A percentile compares a stretch with the other conserved stretches of the same genome.
These are phyloP conservation scores for Andrographis paniculata DNA, from an alignment of 305 asterid species.

Conservation along the genomic window DNA sequence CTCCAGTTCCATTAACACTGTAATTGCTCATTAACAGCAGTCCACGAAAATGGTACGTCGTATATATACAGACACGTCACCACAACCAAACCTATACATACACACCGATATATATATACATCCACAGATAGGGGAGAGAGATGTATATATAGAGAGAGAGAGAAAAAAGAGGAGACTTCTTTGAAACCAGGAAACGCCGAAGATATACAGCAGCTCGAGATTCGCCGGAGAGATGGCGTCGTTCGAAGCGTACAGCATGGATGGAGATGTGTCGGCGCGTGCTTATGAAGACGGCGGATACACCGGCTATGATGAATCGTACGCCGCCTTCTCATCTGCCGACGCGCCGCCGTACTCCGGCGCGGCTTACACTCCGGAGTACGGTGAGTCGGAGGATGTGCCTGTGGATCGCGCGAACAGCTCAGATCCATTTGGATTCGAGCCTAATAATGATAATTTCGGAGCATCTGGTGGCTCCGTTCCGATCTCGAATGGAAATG, in stretches of 20 bases:
- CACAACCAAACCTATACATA: too few species aligned
- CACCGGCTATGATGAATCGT: slow-evolving; percentile 29
- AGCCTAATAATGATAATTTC: slow-evolving; percentile 33
- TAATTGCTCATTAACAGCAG: too few species aligned
- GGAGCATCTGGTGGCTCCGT: slow-evolving; percentile 21
- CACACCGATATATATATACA: too few species aligned
- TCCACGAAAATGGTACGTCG: too few species aligned
- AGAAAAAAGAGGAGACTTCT: too few species aligned
- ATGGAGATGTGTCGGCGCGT: slow-evolving; percentile 38
- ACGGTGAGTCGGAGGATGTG: slow-evolving; percentile 40
- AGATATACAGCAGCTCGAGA: too few species aligned
- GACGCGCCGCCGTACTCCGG: slow-evolving; percentile 33
- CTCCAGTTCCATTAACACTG: too few species aligned
- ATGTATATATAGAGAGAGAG: too few species aligned
- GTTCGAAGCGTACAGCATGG: slow-evolving; percentile 49
- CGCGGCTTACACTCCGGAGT: slow-evolving; percentile 23
- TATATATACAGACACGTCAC: too few species aligned
- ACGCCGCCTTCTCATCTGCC: slow-evolving; percentile 24
- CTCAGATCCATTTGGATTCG: slow-evolving; percentile 68
- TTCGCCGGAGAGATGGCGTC: slow-evolving; percentile 32
- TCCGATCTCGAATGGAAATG: slow-evolving; percentile 56
- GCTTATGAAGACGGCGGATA: slow-evolving; percentile 38
- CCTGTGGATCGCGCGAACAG: slow-evolving; percentile 36
- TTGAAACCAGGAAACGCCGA: too few species aligned
- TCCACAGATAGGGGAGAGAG: too few species aligned